Base-by-base conservation (phyloP, 2,329 filamentous ascomycete genomes). In the Pestalotiopsis sp. region DNA sequence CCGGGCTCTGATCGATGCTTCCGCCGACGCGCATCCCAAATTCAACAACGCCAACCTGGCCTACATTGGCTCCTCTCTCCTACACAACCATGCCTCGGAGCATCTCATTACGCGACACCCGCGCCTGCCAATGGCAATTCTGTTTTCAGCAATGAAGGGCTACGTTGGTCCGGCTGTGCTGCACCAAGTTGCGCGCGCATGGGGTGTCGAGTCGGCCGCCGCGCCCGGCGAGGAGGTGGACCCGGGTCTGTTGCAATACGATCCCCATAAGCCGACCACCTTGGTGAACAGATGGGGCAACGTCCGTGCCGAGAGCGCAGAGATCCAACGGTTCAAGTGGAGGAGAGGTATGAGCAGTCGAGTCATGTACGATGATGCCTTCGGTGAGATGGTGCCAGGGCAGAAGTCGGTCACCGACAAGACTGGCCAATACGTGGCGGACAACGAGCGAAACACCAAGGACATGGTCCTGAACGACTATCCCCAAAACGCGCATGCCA, bases 21-120 rank as follows among this genome's bases (percentile, higher is more conserved):
- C 94, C 22, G 95, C 95, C 69, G 95, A 98, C 78, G 78, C 87
- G 13, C 89, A 94, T 79, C 83, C 89, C 63, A 86, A 86, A 74
- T 97, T 96, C 85, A 99, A 98, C 85, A 99, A 99, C 80, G 84
- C 88, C 73, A 91, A 93, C 71, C 88, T 99, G 67, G 88, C 94
- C 65, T 89, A 91, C 72, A 85, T 98, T 30, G 96, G 96, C 70
- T 86, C 89, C 75, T 90, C 94, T 72, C 86, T 99, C 72, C 88
- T 98, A 74, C 90, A 91, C 79, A 97, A 96, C 83, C 94, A 98
- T 79, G 91, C 93, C 70, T 88, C 92, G 75, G 96, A 99, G 85
- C 91, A 91, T 81, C 88, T 99, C 71, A 83, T 98, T 73, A 94
- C 91, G 83, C 92, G 90, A 76, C 98, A 94, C 81, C 96, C 96